These are phyloP conservation scores for Thelonectria discophora DNA, from an alignment of 2,329 filamentous ascomycete genomes.

Conservation along the genomic window DNA sequence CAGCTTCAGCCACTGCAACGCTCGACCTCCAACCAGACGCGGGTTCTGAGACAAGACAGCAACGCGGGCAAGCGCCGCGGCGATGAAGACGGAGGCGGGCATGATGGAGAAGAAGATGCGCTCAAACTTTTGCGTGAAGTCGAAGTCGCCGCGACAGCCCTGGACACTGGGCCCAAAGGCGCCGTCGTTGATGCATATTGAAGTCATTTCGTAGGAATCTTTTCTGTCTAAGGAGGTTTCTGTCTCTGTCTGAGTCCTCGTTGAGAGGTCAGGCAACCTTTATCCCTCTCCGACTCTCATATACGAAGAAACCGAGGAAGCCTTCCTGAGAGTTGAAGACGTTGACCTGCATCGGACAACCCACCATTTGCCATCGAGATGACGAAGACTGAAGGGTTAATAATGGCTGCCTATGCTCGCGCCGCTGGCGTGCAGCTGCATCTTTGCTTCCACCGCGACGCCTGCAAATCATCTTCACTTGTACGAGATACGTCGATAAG, in stretches of 20 bases:
- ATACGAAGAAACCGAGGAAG: not conserved
- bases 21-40: constrained; percentile 46
- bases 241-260: too few species aligned
- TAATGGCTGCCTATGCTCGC: not conserved
- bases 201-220: constrained; percentile 28
- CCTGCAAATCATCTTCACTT: not conserved
- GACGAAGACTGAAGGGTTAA: not conserved
- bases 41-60: constrained; percentile 44
- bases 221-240: too few species aligned
- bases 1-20: constrained; percentile 46
- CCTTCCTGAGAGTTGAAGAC: not conserved
- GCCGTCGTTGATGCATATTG: constrained; percentile 48
- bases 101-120: constrained; percentile 56
- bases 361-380: not conserved
- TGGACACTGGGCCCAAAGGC: constrained; percentile 55
- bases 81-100: constrained; percentile 52
- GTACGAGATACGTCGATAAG: not conserved
- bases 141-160: constrained; percentile 59
- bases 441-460: not conserved
- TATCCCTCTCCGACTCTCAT: not conserved
- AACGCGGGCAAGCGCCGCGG: constrained; percentile 46
- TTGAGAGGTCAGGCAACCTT: not conserved
- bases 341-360: not conserved
- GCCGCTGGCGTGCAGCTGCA: not conserved
- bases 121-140: constrained; percentile 61